Evolutionary conservation across 1,284 basidiomycete species (phyloP), one percentile per base, ranked within the genome.

Genomic region (Cryptococcus sp.): DNA sequence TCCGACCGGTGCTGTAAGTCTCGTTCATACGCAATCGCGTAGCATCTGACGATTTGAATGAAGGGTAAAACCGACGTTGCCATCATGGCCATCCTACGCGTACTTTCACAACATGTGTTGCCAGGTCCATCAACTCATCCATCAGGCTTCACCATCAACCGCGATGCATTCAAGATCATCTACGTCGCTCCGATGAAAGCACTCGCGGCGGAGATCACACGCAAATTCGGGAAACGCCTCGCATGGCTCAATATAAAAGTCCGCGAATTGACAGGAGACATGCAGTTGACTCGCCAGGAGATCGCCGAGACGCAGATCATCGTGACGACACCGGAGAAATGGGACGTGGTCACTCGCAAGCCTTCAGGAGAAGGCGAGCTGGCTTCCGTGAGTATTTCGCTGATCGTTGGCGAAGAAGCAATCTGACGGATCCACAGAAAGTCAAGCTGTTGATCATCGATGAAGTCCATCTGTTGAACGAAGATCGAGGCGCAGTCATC

Each of bases 151-250:
- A 66, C 82, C n/a, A 88, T 93, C 61, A 78, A 86, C 61, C 82
- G 83, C 45, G 84, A 91, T 61, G 80, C 85, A 4, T 99, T 98
- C 83, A 99, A 99, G 78, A 88, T 99, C 59, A 93, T 99, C 56
- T 99, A 99, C 71, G 96, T 99, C 39, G 96, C 96, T 10, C 96
- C 96, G 0, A 99, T 99, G 93, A 99, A 99, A 76, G 96, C 96
- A 3, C 81, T 99, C 38, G 96, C 95, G 0, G 87, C 93, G 2
- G 96, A 99, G 74, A 93, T 99, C 65, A 91, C 93, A 7, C 86
- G 91, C 55, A 99, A 99, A 77, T 84, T 99, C 40, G 85, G 87
- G 27, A 97, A 89, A 80, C 84, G 96, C 41, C 80, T 99, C n/a
- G 84, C 84, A 52, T 98, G 96, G 91, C 83, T 99, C 31, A 85